Evolutionary conservation across 257 asterid species (phyloP).

Genomic region (Catharanthus roseus): DNA sequence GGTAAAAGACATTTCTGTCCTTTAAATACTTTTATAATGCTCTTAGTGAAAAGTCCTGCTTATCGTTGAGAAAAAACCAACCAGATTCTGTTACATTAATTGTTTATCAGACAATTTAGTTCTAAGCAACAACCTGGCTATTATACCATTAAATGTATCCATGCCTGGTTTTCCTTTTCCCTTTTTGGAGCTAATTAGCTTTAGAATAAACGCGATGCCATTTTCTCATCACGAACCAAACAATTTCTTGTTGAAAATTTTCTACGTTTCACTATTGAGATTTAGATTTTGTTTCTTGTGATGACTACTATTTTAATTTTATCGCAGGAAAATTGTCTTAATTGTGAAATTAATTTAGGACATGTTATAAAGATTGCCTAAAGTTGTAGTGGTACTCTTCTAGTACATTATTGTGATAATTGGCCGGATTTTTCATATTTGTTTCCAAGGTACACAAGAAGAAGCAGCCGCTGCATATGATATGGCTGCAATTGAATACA

Average conservation of each 20-base stretch:
- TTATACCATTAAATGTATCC: too few relatives aligned
- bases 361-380: background rate
- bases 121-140: too few relatives aligned
- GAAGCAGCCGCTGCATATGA: slow-evolving; percentile 93
- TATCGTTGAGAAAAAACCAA: background rate
- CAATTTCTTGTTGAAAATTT: background rate
- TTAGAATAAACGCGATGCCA: background rate
- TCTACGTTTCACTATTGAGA: background rate
- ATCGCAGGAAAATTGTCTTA: background rate
- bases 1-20: too few relatives aligned
- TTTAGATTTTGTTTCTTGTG: background rate
- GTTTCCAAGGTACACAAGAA: slow-evolving; percentile 58
- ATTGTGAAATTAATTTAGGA: background rate
- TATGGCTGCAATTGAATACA: slow-evolving; percentile 69
- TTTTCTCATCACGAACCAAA: background rate
- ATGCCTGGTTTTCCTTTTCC: background rate
- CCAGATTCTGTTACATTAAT: background rate
- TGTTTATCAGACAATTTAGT: background rate
- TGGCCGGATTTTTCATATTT: background rate
- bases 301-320: background rate
- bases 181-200: too few relatives aligned
- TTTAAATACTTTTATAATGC: background rate
- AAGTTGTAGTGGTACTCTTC: too few relatives aligned
- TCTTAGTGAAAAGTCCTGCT: background rate
- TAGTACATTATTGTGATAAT: too few relatives aligned